Evolutionary conservation across 2,329 filamentous ascomycete species (phyloP), one percentile per base, ranked within the genome.

Genomic region (Lasiodiplodia hormozganensis): DNA sequence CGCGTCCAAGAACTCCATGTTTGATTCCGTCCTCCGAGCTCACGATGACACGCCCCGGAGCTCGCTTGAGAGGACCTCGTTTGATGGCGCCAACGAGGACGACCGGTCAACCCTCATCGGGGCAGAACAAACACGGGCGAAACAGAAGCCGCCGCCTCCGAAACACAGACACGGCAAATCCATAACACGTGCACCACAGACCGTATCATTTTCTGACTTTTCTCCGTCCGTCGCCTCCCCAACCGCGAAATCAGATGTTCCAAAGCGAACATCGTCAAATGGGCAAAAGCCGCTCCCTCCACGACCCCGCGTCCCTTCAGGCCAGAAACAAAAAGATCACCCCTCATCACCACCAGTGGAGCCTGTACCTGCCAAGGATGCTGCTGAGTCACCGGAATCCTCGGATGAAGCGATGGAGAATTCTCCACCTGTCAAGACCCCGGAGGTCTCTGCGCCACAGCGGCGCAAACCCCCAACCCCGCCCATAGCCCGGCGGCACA

Each of bases 121-220:
- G 23, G 74, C 76, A 60, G 75, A 58, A 69, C 76, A 23, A 71
- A 76, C 64, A 60, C 76, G 82, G 51, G 81, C 85, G 71, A 91
- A 90, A 75, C 89, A 88, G 78, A 88, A 87, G 71, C 90, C 91
- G 16, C 92, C 92, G 25, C 74, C 77, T 7, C 92, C 92, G 12
- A 93, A 87, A 75, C 93, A 91, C 64, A 88, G 92, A 67, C 92
- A 94, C 80, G 93, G 93, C 4, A 94, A 91, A 23, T 68, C 65
- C 16, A 68, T 68, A 78, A 85, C 90, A 72, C 69, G 81, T 80
- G 83, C 69, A 72, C 82, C 75, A 68, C 80, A 76, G 75, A 79
- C 71, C 21, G 76, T 78, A 8, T 73, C 78, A 2, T 79, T 79
- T 47, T 74, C 75, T 21, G 76, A 74, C 51, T 77, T 79, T 52